Evolutionary conservation across 2,329 filamentous ascomycete species (phyloP).

Genomic region (Neobulgaria alba): DNA sequence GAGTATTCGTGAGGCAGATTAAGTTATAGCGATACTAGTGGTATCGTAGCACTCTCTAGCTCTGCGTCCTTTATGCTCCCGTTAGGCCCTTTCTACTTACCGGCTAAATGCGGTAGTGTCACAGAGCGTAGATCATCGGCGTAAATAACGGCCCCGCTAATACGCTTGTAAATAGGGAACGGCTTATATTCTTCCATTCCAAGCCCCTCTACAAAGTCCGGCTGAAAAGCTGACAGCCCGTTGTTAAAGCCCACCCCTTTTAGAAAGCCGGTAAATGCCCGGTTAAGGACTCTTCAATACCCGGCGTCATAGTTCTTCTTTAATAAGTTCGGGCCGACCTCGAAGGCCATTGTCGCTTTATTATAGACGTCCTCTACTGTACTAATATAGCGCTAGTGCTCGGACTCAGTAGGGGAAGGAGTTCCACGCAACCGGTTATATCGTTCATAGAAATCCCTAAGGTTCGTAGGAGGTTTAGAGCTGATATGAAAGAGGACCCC

Average conservation of each 20-base stretch:
- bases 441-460: not conserved
- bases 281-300: conserved; percentile 8
- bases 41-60: not conserved
- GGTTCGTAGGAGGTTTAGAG: not conserved
- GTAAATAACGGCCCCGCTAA: conserved; percentile 3
- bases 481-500: not conserved
- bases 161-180: conserved; percentile 7
- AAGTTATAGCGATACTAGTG: not conserved
- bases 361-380: not conserved
- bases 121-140: not conserved
- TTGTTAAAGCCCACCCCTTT: conserved; percentile 24
- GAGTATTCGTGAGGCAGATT: not conserved
- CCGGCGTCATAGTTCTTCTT: conserved; percentile 2
- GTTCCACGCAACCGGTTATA: conserved; percentile 3
- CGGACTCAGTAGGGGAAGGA: conserved; percentile 6
- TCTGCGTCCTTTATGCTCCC: conserved; percentile 2
- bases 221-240: conserved; percentile 21
- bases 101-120: conserved; percentile 12
- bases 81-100: conserved; percentile 10
- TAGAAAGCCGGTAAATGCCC: conserved; percentile 18
- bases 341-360: conserved; percentile 2
- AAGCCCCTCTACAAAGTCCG: conserved; percentile 25
- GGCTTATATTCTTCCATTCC: conserved; percentile 8
- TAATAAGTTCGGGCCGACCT: conserved; percentile 4
- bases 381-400: conserved; percentile 3